Conservation (phyloP, 805 yeast species). For the Yamadazyma nakazawae region DNA sequence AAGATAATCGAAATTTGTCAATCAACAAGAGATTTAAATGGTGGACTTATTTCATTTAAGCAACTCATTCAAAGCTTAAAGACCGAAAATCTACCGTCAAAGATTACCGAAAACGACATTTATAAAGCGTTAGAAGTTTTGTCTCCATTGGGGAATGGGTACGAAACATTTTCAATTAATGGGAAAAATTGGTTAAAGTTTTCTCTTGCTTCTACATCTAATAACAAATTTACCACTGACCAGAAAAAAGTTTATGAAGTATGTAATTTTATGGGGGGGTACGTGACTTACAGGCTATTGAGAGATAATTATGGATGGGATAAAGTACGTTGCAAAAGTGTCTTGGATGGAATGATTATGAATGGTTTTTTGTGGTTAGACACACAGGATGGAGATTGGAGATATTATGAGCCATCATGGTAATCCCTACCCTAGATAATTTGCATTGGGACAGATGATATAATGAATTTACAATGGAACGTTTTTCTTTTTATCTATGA, state of each 20-base stretch:
- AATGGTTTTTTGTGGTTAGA: conserved; percentile 88
- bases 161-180: conserved; percentile 58
- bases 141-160: conserved; percentile 63
- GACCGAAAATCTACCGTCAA: conserved; percentile 25
- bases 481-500: background rate
- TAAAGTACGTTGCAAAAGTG: conserved; percentile 53
- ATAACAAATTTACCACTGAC: conserved; percentile 44
- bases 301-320: conserved; percentile 80
- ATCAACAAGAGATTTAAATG: conserved; percentile 66
- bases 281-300: conserved; percentile 59
- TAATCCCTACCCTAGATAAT: conserved; percentile 16
- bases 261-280: conserved; percentile 72
- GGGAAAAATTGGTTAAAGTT: conserved; percentile 50
- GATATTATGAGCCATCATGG: conserved; percentile 59
- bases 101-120: conserved; percentile 49
- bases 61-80: conserved; percentile 28
- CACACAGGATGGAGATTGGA: conserved; percentile 24
- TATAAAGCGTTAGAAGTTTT: conserved; percentile 52
- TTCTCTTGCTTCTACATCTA: conserved; percentile 25
- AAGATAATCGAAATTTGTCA: conserved; percentile 75
- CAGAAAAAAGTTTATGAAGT: conserved; percentile 70
- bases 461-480: no score
- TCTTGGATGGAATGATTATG: conserved; percentile 74
- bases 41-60: conserved; percentile 70
- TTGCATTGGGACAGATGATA: background rate